Evolutionary conservation across 2,329 filamentous ascomycete species (phyloP).

Genomic region (Plectosphaerella sp.): DNA sequence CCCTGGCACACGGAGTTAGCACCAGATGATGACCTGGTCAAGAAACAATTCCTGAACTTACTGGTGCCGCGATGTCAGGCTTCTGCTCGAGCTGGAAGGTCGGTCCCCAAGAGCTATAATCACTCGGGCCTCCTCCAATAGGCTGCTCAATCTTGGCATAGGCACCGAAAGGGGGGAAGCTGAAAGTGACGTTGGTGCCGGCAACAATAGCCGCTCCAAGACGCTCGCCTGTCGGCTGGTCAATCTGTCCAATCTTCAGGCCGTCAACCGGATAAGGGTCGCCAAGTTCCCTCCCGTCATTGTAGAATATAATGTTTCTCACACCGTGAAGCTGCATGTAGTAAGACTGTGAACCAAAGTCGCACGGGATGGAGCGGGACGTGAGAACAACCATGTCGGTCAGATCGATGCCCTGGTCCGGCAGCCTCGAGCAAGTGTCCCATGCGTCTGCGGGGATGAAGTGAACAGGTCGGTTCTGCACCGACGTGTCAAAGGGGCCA

Average conservation of each 20-base stretch:
- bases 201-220: background rate
- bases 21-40: too few species aligned
- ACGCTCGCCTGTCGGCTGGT: background rate
- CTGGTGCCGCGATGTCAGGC: slow-evolving; percentile 33
- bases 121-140: slow-evolving; percentile 21
- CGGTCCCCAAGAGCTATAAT: slow-evolving; percentile 32
- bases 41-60: too few species aligned
- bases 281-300: background rate
- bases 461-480: background rate
- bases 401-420: background rate
- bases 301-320: background rate
- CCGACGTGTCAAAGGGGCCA: background rate
- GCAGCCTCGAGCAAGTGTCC: background rate
- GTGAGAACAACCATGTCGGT: background rate
- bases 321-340: background rate
- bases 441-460: background rate
- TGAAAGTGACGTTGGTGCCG: background rate
- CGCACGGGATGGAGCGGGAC: background rate
- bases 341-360: background rate
- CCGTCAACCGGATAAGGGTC: background rate
- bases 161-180: background rate
- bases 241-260: background rate
- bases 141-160: background rate
- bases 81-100: slow-evolving; percentile 33
- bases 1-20: too few species aligned